Evolutionary conservation across 305 asterid species (phyloP).

Genomic region (Fraxinus ornus): DNA sequence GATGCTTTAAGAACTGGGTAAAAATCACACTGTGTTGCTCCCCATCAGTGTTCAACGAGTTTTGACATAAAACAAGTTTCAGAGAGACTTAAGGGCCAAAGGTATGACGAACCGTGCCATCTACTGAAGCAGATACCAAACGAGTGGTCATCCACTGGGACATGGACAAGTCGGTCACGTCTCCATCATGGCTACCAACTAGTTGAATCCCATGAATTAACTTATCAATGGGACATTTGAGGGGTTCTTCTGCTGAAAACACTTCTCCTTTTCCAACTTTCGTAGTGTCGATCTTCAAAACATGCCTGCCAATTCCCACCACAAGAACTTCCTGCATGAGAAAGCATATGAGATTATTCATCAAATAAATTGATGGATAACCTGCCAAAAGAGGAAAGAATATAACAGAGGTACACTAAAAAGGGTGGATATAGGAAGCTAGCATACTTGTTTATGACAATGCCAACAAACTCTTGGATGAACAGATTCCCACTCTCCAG

Average conservation of each 20-base stretch:
- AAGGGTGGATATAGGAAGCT: slow-evolving; percentile 8
- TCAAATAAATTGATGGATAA: slow-evolving; percentile 17
- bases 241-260: slow-evolving; percentile 82
- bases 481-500: slow-evolving; percentile 75
- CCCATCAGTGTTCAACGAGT: background rate
- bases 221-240: slow-evolving; percentile 67
- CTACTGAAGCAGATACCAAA: slow-evolving; percentile 85
- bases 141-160: slow-evolving; percentile 99
- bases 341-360: slow-evolving; percentile 31
- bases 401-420: slow-evolving; percentile 6
- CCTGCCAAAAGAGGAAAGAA: slow-evolving; percentile 48
- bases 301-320: slow-evolving; percentile 72
- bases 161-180: slow-evolving; percentile 92
- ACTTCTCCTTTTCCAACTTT: slow-evolving; percentile 79
- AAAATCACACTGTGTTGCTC: background rate
- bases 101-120: slow-evolving; percentile 77
- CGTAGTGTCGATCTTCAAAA: slow-evolving; percentile 79
- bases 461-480: slow-evolving; percentile 99
- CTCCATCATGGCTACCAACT: slow-evolving; percentile 91
- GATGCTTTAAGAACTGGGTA: background rate
- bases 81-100: slow-evolving; percentile 2
- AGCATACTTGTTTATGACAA: slow-evolving; percentile 81
- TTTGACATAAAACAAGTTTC: background rate
- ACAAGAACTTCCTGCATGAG: slow-evolving; percentile 78
- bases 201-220: slow-evolving; percentile 80